A percentile compares a stretch with the other conserved stretches of the same genome.
Evolutionary conservation across 352 stramenopile species (phyloP).

Genomic region (Thalassiosira delicatula): DNA sequence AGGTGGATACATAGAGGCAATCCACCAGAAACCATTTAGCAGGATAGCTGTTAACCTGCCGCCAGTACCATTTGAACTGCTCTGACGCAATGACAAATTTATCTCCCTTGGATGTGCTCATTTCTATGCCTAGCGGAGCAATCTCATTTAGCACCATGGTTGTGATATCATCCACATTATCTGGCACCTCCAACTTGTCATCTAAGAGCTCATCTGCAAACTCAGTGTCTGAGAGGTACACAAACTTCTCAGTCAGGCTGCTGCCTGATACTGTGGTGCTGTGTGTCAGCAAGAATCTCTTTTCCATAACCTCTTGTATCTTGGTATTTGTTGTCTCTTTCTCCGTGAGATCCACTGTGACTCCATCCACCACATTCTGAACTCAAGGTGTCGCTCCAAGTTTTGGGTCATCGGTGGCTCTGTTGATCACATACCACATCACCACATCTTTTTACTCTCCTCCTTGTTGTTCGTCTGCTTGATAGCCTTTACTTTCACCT

Average conservation of each 20-base stretch:
- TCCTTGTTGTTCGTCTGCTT: background rate
- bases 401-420: background rate
- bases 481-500: background rate
- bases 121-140: background rate
- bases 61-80: conserved; percentile 5
- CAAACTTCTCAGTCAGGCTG: conserved; percentile 2
- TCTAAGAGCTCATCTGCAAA: conserved; percentile 9
- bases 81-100: background rate
- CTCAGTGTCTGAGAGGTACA: conserved; percentile 21
- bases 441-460: background rate
- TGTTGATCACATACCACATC: conserved; percentile 14
- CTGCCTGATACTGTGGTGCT: conserved; percentile 1
- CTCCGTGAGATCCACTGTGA: background rate
- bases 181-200: conserved; percentile 3
- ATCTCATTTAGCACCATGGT: conserved; percentile 28
- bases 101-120: background rate
- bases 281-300: conserved; percentile 8
- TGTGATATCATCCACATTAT: conserved; percentile 17
- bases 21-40: too few relatives aligned
- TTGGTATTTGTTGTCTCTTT: conserved; percentile 2
- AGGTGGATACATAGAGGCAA: too few relatives aligned
- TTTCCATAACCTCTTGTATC: conserved; percentile 19
- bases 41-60: too few relatives aligned
- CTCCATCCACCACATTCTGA: background rate
- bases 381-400: background rate